phyloP scores from a whole-genome alignment of 176 grass and related monocot genomes.

The Oryza brachyantha region DNA sequence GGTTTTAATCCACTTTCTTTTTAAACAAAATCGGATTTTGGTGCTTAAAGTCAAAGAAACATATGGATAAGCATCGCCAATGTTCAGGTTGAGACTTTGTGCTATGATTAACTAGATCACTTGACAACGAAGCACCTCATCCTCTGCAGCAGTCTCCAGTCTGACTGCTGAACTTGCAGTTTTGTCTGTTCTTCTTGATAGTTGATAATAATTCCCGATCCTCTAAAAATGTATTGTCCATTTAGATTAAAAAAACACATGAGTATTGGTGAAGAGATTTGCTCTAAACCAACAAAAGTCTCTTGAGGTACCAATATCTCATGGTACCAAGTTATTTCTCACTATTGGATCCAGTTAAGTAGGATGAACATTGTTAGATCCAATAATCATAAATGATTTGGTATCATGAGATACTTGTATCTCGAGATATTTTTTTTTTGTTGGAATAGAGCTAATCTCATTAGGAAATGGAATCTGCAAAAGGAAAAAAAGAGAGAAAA shows the following conservation, averaged over 20 bases:
- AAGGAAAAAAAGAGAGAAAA: no score
- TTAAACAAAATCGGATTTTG: no score
- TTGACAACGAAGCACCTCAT: slow-evolving; percentile 21
- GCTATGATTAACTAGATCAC: slow-evolving; percentile 20
- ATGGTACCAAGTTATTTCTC: no score
- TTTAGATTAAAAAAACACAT: background rate
- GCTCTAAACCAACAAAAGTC: no score
- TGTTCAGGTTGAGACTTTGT: background rate
- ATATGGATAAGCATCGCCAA: background rate
- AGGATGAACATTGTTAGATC: no score
- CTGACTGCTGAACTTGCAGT: background rate
- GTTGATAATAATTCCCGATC: background rate
- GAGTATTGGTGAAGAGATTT: background rate
- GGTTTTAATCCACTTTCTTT: no score
- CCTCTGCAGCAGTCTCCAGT: background rate
- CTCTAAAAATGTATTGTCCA: background rate
- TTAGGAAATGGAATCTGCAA: background rate
- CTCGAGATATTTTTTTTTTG: no score
- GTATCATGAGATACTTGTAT: no score
- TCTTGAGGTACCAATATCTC: no score
- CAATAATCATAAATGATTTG: no score
- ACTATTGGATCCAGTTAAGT: no score
- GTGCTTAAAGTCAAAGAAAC: slow-evolving; percentile 6
- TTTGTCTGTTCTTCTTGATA: background rate
- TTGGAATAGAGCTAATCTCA: no score